These are phyloP conservation scores for Trypethelium eluteriae DNA, from an alignment of 495 filamentous ascomycete species.

Conservation along the genomic window DNA sequence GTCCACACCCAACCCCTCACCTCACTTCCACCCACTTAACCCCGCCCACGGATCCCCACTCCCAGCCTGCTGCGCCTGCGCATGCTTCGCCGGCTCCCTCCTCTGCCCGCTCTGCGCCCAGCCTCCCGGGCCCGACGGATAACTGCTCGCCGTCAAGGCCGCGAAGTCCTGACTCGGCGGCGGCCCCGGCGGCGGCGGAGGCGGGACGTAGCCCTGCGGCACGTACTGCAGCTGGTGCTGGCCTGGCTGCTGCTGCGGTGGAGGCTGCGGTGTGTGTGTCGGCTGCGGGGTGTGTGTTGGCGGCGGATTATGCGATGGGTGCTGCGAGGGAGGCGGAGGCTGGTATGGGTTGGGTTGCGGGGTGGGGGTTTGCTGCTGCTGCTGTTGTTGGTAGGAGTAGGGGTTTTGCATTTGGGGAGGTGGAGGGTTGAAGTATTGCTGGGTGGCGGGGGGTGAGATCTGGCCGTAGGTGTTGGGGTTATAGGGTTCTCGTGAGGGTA, in stretches of 20 bases:
- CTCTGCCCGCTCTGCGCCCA: slow-evolving; percentile 48
- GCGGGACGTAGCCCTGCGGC: slow-evolving; percentile 80
- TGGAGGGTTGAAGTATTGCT: slow-evolving; percentile 31
- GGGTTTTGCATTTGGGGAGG: slow-evolving; percentile 22
- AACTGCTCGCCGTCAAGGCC: slow-evolving; percentile 39
- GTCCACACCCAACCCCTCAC: slow-evolving; percentile 51
- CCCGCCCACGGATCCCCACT: slow-evolving; percentile 74
- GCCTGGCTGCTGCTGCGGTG: slow-evolving; percentile 15
- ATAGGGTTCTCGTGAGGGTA: slow-evolving; percentile 37
- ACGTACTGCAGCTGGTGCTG: slow-evolving; percentile 33
- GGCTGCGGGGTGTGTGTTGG: slow-evolving; percentile 14
- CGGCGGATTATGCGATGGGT: slow-evolving; percentile 4
- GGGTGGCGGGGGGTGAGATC: slow-evolving; percentile 32
- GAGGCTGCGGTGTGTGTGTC: slow-evolving; percentile 15
- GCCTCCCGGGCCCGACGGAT: slow-evolving; percentile 52
- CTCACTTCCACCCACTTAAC: slow-evolving; percentile 76
- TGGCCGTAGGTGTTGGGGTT: slow-evolving; percentile 37
- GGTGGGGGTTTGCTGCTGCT: slow-evolving; percentile 18
- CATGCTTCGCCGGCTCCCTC: slow-evolving; percentile 42
- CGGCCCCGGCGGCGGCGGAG: slow-evolving; percentile 71
- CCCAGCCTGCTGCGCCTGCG: slow-evolving; percentile 35
- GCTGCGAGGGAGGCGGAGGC: slow-evolving; percentile 19
- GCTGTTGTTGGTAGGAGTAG: slow-evolving; percentile 26
- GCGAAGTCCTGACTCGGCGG: slow-evolving; percentile 62
- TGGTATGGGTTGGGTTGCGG: slow-evolving; percentile 7